Conservation (phyloP, 352 stramenopile genomes). For the Phytophthora lateralis region DNA sequence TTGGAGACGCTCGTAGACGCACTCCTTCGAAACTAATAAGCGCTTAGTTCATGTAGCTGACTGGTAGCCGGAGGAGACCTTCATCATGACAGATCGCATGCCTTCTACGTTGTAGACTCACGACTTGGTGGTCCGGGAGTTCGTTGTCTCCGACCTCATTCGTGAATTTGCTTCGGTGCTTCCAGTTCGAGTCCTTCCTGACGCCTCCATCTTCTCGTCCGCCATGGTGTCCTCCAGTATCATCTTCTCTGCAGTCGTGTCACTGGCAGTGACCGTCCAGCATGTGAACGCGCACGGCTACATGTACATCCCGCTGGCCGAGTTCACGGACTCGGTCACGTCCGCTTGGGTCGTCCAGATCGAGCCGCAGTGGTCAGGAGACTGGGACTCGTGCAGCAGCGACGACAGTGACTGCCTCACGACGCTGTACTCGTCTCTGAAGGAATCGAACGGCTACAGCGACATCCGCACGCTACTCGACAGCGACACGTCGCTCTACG, state of each 20-base stretch:
- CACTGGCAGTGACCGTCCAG: constrained; percentile 10
- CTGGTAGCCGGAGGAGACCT: constrained; percentile 8
- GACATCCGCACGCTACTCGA: constrained; percentile 40
- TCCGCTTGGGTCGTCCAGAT: constrained; percentile 39
- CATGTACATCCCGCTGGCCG: constrained; percentile 33
- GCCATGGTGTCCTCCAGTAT: constrained; percentile 25
- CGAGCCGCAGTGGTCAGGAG: constrained; percentile 31
- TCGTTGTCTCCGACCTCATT: constrained; percentile 18
- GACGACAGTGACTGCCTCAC: constrained; percentile 28
- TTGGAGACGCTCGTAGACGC: constrained; percentile 4
- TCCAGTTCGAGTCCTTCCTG: constrained; percentile 16
- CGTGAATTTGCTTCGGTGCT: constrained; percentile 20
- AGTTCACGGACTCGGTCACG: constrained; percentile 25
- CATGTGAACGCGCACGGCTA: constrained; percentile 31
- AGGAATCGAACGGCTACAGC: constrained; percentile 32
- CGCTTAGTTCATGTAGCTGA: constrained; percentile 3
- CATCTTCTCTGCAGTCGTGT: constrained; percentile 10
- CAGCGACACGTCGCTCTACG: constrained; percentile 33
- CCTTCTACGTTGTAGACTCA: constrained; percentile 12
- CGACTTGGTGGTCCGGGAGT: not conserved
- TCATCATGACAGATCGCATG: constrained; percentile 33
- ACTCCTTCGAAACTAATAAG: constrained; percentile 17
- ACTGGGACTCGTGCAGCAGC: constrained; percentile 35
- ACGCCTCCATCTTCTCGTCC: constrained; percentile 5
- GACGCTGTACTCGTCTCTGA: constrained; percentile 31